Base-by-base conservation (phyloP, 2,329 filamentous ascomycete species). In the Pleurostoma richardsiae region DNA sequence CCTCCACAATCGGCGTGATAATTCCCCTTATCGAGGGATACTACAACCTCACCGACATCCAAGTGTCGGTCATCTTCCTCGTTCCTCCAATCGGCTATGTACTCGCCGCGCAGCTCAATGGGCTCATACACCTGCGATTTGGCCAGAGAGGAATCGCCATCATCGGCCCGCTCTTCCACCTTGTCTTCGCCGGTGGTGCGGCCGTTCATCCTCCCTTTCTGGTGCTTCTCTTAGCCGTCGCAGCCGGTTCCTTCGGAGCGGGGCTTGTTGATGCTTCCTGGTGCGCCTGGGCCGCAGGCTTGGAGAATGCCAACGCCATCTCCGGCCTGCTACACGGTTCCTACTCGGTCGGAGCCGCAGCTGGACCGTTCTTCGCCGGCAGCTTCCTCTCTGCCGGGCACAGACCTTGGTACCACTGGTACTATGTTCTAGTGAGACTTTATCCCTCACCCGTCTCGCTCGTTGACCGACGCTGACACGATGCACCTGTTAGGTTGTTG, bases 11-110 rank as follows among this genome's bases (percentile, higher is more conserved):
- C 2, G 60, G 61, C 6, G 63, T 64, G 5, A 55, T 65, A 41
- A 61, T 70, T 0, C 62, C 61, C 0, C 57, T 65, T 3, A 59
- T 72, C 4, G 64, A 67, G 29, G 46, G 47, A 0, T 59, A 71
- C 46, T 76, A 75, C 53, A 31, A 53, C 19, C 59, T 76, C 3
- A 63, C 59, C 6, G 70, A 76, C 43, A 55, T 67, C 1, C 59
- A 64, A 27, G 71, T 73, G 0, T 74, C 72, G 3, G 57, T 69
- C 6, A 59, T 74, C 30, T 76, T 76, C 49, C 59, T 74, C 4
- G 62, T 64, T 1, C 59, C 59, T 0, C 69, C 71, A 1, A 44
- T 65, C 1, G 73, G 73, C n/a, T 76, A 76, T 49, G 55, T 73
- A 5, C 8, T 61, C 1, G 67, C 69, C 0, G 70, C 72, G 0